Percentiles rank a stretch among this genome's conserved stretches.
Evolutionary conservation across 768 basidiomycete genomes (phyloP).

Genomic region (Tylopilus vinaceipallidus): DNA sequence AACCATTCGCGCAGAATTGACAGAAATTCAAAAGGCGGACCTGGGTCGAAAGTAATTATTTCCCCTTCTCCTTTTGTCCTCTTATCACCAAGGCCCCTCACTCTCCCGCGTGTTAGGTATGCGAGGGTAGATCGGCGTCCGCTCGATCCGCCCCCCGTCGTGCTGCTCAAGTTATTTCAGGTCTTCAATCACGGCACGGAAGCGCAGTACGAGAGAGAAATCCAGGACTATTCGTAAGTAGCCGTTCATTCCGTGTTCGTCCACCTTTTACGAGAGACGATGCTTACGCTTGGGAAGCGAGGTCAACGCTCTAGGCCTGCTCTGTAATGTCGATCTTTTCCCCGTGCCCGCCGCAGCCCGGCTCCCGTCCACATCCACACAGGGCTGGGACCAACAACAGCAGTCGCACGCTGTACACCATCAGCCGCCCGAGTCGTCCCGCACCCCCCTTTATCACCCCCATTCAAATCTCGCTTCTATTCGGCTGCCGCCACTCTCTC

Average conservation of each 20-base stretch:
- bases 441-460: conserved; percentile 14
- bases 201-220: conserved; percentile 45
- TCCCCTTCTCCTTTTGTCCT: not conserved
- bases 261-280: not conserved
- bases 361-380: conserved; percentile 1
- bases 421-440: conserved; percentile 6
- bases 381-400: conserved; percentile 13
- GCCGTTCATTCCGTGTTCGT: not conserved
- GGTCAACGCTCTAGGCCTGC: conserved; percentile 59
- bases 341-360: conserved; percentile 43
- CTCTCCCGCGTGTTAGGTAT: conserved; percentile 37
- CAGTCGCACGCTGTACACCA: conserved; percentile 12
- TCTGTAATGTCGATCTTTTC: conserved; percentile 79
- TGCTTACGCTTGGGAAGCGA: conserved; percentile 41
- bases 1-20: conserved; percentile 51
- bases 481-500: conserved; percentile 23
- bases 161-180: conserved; percentile 50
- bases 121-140: conserved; percentile 63
- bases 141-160: conserved; percentile 64
- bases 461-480: conserved; percentile 12
- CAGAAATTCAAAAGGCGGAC: conserved; percentile 66
- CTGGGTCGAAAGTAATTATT: conserved; percentile 58
- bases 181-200: conserved; percentile 40
- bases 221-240: conserved; percentile 49
- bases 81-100: conserved; percentile 4